These are phyloP conservation scores for Waltergamsia citrina DNA, from an alignment of 2,329 filamentous ascomycete genomes.

Conservation along the genomic window DNA sequence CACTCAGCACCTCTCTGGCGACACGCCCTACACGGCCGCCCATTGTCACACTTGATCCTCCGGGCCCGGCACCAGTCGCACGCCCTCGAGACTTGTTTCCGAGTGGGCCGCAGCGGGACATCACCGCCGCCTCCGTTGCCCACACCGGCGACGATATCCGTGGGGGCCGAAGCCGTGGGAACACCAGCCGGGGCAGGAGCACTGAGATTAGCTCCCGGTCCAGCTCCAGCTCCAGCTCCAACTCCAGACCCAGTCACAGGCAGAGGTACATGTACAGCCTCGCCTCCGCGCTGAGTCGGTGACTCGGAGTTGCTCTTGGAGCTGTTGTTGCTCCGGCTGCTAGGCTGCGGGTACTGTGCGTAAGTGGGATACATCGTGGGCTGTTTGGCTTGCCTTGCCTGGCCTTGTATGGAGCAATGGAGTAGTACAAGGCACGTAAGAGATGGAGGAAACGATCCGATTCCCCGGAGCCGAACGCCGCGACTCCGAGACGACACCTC, in stretches of 20 bases:
- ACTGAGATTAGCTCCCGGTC: no score
- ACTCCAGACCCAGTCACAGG: no score
- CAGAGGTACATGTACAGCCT: no score
- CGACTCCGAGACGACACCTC: no score
- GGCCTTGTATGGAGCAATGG: not conserved
- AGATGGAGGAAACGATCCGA: no score
- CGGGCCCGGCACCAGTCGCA: constrained; percentile 19
- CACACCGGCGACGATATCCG: not conserved
- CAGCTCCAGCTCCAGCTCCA: no score
- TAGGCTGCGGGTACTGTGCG: not conserved
- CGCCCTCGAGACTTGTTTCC: constrained; percentile 17
- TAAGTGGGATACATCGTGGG: not conserved
- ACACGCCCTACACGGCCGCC: constrained; percentile 15
- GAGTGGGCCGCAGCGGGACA: constrained; percentile 9
- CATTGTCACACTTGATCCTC: constrained; percentile 17
- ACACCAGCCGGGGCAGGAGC: no score
- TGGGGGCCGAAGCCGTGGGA: not conserved
- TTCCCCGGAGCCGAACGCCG: no score
- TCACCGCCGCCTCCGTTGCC: not conserved
- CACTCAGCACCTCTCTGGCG: constrained; percentile 7
- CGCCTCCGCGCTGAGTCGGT: no score
- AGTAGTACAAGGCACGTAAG: no score
- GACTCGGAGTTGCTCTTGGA: no score
- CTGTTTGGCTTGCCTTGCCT: not conserved
- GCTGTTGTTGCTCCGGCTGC: no score